A percentile compares a stretch with the other conserved stretches of the same genome.
These are phyloP conservation scores for Paecilomyces niveus DNA, from an alignment of 2,329 filamentous ascomycete species.

Conservation along the genomic window DNA sequence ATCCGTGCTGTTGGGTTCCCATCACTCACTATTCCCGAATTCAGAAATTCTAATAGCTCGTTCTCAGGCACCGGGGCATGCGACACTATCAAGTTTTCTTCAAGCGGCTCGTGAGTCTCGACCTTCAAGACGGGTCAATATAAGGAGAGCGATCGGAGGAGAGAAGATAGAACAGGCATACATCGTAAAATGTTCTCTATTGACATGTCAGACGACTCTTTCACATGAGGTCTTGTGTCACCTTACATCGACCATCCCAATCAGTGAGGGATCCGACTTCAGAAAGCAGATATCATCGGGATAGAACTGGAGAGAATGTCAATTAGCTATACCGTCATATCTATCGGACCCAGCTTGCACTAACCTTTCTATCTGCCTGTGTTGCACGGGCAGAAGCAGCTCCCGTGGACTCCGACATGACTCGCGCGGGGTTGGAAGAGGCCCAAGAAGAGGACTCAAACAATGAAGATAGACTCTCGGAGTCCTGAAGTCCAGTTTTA, in stretches of 20 bases:
- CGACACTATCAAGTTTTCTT: constrained; percentile 24
- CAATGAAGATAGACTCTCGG: not conserved
- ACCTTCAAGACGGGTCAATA: constrained; percentile 7
- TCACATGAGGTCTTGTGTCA: not conserved
- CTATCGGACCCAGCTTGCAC: not conserved
- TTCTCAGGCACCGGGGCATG: constrained; percentile 21
- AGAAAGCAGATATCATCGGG: constrained; percentile 13
- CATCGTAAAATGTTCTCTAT: constrained; percentile 7
- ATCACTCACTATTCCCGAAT: constrained; percentile 12
- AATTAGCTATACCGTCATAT: not conserved
- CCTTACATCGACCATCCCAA: constrained; percentile 14
- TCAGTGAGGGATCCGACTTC: constrained; percentile 11
- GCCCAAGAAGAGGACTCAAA: not conserved
- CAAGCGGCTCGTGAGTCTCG: constrained; percentile 16
- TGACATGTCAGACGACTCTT: not conserved
- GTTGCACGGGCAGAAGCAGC: not conserved
- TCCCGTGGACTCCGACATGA: not conserved
- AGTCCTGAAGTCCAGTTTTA: not conserved
- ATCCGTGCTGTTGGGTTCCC: not conserved
- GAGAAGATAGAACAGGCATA: constrained; percentile 1
- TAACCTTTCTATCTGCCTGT: constrained; percentile 1
- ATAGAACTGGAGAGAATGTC: constrained; percentile 10
- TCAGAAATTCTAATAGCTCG: constrained; percentile 18
- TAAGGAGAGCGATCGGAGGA: not conserved
- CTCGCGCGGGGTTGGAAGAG: not conserved